These are phyloP conservation scores for Ophiostoma triangulosporum DNA, from an alignment of 2,329 filamentous ascomycete species.

Conservation along the genomic window DNA sequence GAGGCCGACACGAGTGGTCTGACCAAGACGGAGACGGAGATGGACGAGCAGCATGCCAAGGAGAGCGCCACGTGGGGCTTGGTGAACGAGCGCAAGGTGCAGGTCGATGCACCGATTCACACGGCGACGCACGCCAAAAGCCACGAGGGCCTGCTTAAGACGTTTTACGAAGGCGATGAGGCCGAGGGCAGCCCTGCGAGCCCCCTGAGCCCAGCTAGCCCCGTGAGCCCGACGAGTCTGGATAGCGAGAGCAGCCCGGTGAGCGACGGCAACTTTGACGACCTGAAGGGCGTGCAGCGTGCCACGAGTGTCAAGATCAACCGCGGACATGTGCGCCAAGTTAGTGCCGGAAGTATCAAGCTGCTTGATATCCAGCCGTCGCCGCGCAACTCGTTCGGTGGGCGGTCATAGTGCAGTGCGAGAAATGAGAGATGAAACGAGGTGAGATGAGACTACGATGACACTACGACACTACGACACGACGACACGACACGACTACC, in stretches of 20 bases:
- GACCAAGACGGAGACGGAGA: background rate
- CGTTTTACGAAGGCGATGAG: slow-evolving; percentile 24
- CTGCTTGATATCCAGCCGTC: background rate
- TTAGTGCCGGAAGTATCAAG: slow-evolving; percentile 61
- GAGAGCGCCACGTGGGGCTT: slow-evolving; percentile 24
- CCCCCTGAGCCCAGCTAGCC: slow-evolving; percentile 6
- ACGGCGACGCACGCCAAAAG: slow-evolving; percentile 34
- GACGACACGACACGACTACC: background rate
- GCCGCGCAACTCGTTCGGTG: background rate
- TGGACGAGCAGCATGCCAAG: background rate
- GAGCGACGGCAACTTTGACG: slow-evolving; percentile 17
- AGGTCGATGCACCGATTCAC: slow-evolving; percentile 42
- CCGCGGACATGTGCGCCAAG: slow-evolving; percentile 51
- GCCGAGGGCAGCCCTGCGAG: slow-evolving; percentile 15
- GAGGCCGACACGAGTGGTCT: slow-evolving; percentile 21
- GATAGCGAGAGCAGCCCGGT: background rate
- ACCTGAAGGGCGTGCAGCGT: slow-evolving; percentile 36
- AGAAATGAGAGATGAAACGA: no score
- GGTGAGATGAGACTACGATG: background rate
- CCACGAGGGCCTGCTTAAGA: slow-evolving; percentile 36
- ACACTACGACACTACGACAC: background rate
- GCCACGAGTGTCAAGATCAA: slow-evolving; percentile 59
- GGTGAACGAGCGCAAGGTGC: slow-evolving; percentile 26
- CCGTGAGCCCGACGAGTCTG: slow-evolving; percentile 7
- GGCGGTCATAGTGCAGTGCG: background rate